Base-by-base conservation (phyloP, 2,329 filamentous ascomycete species). In the Stenocarpella maydis region DNA sequence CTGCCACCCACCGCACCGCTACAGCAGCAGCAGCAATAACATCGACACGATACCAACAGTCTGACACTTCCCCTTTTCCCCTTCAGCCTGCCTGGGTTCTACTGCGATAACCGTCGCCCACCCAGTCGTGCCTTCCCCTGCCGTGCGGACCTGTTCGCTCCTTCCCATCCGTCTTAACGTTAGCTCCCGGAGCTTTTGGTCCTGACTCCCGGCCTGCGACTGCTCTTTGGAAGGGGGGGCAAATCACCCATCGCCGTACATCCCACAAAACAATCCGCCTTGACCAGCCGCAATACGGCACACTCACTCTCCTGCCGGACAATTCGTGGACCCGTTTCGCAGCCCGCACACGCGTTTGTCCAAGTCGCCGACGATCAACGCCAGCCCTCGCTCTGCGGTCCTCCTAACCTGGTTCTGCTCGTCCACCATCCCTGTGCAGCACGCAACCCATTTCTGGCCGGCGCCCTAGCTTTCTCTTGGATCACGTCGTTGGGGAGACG, bases 121-220 rank as follows among this genome's bases (percentile, higher is more conserved):
- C 5, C n/a, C 58, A n/a, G 9, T 2, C 14, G 41, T 34, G 14
- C 8, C n/a, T 24, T 41, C 53, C 15, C 58, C 14, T 10, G 14
- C 43, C 41, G 10, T 24, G 24, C 7, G 43, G 14, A 14, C 12
- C 28, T 26, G 4, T 49, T 7, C 15, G 19, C 28, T n/a, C 5
- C 43, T 12, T 3, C 28, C 28, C 28, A 19, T 19, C 26, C 7
- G n/a, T 6, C 28, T 37, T 6, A 14, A 37, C 28, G 28, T 34
- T 1, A 19, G n/a, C n/a, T n/a, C 19, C 28, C 58, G 58, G 58
- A 49, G 41, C 58, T 63, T 63, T 63, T 63, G 6, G 26, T 63
- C 58, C 58, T 63, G 58, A 37, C n/a, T 21, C 19, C 14, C 58
- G n/a, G n/a, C 6, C 43, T 10, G 58, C 58, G 58, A 37, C 58